phyloP scores from a whole-genome alignment of 805 yeast species.

The Candida arabinofermentans region DNA sequence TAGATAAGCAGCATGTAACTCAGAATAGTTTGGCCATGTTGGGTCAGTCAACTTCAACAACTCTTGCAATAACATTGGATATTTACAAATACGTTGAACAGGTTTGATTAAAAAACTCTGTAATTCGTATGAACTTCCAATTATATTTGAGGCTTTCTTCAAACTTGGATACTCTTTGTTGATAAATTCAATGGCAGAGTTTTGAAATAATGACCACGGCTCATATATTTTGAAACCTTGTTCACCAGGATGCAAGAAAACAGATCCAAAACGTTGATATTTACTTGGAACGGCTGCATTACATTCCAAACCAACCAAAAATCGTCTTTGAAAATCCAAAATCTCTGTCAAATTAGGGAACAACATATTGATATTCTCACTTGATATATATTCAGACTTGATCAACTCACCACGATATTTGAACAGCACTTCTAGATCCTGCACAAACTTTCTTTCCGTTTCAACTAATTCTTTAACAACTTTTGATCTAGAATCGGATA shows the following conservation, averaged over 20 bases:
- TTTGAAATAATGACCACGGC: constrained; percentile 91
- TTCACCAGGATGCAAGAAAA: constrained; percentile 76
- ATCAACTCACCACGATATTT: constrained; percentile 66
- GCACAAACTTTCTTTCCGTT: constrained; percentile 90
- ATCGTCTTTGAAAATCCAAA: constrained; percentile 88
- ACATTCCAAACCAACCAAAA: constrained; percentile 84
- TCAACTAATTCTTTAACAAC: constrained; percentile 81
- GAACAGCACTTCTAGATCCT: constrained; percentile 75
- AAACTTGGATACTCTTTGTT: constrained; percentile 57
- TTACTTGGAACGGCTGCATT: constrained; percentile 71
- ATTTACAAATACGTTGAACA: constrained; percentile 92
- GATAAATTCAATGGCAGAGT: constrained; percentile 80
- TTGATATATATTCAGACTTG: constrained; percentile 61
- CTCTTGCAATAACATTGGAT: constrained; percentile 79
- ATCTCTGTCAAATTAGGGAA: constrained; percentile 84
- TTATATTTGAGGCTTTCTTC: constrained; percentile 48
- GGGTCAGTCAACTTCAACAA: constrained; percentile 61
- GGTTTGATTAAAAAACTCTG: constrained; percentile 91
- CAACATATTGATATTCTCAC: constrained; percentile 73
- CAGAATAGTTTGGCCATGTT: constrained; percentile 53
- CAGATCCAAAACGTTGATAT: constrained; percentile 83
- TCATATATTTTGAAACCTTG: constrained; percentile 85
- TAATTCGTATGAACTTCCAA: constrained; percentile 83
- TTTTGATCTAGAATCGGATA: constrained; percentile 61
- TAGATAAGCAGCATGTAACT: constrained; percentile 63